Conservation (phyloP, 2,329 filamentous ascomycete genomes). For the Botrytis squamosa region DNA sequence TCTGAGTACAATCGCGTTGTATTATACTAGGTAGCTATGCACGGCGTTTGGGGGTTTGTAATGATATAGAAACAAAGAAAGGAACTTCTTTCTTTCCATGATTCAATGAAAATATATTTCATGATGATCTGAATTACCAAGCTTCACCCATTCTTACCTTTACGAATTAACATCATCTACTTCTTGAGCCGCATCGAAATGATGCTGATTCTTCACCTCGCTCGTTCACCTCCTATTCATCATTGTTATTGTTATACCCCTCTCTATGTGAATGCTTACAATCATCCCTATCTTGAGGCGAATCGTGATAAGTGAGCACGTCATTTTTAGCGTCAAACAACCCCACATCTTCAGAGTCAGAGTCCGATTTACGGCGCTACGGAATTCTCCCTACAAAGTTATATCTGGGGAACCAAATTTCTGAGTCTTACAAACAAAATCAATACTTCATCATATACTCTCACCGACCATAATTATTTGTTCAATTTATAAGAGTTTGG, state of each 20-base stretch:
- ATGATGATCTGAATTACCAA: neutral
- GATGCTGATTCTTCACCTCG: neutral
- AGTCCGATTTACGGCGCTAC: slow-evolving; percentile 10
- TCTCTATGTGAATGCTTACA: neutral
- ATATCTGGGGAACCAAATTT: slow-evolving; percentile 11
- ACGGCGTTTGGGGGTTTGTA: slow-evolving; percentile 19
- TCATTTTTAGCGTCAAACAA: slow-evolving; percentile 19
- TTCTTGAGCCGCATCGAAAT: neutral
- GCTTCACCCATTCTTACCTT: neutral
- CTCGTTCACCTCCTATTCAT: neutral
- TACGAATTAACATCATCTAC: too few species aligned
- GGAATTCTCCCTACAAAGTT: neutral
- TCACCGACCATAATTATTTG: neutral
- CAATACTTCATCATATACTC: neutral
- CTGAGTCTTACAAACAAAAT: slow-evolving; percentile 4
- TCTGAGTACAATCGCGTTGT: slow-evolving; percentile 17
- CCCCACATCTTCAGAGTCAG: slow-evolving; percentile 17
- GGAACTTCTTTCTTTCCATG: neutral
- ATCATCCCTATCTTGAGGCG: neutral
- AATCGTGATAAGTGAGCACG: slow-evolving; percentile 17
- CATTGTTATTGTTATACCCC: neutral
- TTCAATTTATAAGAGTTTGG: neutral
- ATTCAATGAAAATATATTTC: slow-evolving; percentile 5
- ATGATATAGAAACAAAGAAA: slow-evolving; percentile 14
- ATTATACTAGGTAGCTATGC: slow-evolving; percentile 27